Conservation (phyloP, 805 yeast genomes). For the Candida silvatica region DNA sequence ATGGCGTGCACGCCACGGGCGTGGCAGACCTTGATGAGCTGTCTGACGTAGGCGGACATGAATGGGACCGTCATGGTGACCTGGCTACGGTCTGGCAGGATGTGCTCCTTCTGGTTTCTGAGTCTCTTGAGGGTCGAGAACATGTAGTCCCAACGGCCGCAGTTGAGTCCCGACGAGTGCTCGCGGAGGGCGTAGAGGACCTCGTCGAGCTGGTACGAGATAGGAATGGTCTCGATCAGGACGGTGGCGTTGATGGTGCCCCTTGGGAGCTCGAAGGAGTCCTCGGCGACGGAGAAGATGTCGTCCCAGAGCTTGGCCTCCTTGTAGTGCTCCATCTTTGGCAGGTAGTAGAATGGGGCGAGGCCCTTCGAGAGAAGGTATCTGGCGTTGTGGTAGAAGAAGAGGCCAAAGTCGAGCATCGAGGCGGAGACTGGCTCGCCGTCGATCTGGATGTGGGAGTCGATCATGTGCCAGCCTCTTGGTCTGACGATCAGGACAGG, state of each 20-base stretch:
- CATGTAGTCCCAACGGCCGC: conserved; percentile 89
- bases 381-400: conserved; percentile 67
- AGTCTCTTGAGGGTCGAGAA: conserved; percentile 72
- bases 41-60: conserved; percentile 70
- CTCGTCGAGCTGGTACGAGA: conserved; percentile 83
- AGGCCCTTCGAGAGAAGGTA: conserved; percentile 53
- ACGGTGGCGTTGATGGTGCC: conserved; percentile 80
- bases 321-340: conserved; percentile 80
- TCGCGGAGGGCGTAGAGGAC: conserved; percentile 68
- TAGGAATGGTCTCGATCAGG: conserved; percentile 75
- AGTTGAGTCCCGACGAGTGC: conserved; percentile 74
- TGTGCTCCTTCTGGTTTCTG: conserved; percentile 56
- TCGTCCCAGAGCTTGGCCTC: conserved; percentile 84
- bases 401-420: conserved; percentile 70
- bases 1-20: conserved; percentile 76
- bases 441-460: conserved; percentile 61
- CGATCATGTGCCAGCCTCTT: conserved; percentile 83
- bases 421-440: conserved; percentile 75
- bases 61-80: conserved; percentile 78
- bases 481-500: conserved; percentile 82
- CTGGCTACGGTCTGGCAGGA: conserved; percentile 72
- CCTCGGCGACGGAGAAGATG: conserved; percentile 69
- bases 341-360: conserved; percentile 78
- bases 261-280: conserved; percentile 55
- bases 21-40: conserved; percentile 67